Evolutionary conservation across 352 stramenopile genomes (phyloP), one percentile per base, ranked within the genome.

Genomic region (Globisporangium viniferum): DNA sequence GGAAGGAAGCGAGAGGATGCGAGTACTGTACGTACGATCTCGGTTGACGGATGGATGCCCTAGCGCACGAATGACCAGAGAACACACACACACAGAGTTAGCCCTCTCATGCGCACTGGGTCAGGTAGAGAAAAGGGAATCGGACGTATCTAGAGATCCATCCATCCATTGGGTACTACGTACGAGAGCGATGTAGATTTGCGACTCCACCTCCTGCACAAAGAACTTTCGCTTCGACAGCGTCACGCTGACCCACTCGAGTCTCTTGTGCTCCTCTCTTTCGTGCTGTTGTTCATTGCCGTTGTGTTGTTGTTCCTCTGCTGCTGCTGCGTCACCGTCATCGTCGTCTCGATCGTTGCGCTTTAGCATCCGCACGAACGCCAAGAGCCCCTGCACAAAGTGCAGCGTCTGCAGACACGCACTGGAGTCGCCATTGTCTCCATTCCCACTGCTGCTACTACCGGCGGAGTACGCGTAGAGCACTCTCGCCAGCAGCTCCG

Each of bases 101-200:
- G 5, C n/a, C 7, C 55, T 29, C 12, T 56, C 9, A 24, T 56
- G 9, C 3, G 55, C 8, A 56, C 29, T 29, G 24, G 20, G 5
- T 36, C 15, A 31, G 53, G 22, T 44, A 55, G n/a, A n/a, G 20
- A 60, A 24, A 2, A 44, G 39, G 9, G 18, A 51, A 22, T 24
- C 18, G 18, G 18, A 24, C 44, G 7, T 10, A 51, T 24, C 15
- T 12, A 12, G 18, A 10, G 2, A 24, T 51, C 6, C 44, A 51
- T 51, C 9, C 44, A 51, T 51, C 15, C 15, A 18, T 51, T 24
- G 44, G n/a, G 10, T 20, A 53, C 56, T 20, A 53, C 56, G 39
- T 69, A 89, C 83, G 68, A 91, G 68, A 22, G 83, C 75, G 58
- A 91, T 78, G 70, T 79, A 91, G 49, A 91, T 75, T 57, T 84